phyloP scores from a whole-genome alignment of 169 alveolate genomes.

The Cryptosporidium ryanae region DNA sequence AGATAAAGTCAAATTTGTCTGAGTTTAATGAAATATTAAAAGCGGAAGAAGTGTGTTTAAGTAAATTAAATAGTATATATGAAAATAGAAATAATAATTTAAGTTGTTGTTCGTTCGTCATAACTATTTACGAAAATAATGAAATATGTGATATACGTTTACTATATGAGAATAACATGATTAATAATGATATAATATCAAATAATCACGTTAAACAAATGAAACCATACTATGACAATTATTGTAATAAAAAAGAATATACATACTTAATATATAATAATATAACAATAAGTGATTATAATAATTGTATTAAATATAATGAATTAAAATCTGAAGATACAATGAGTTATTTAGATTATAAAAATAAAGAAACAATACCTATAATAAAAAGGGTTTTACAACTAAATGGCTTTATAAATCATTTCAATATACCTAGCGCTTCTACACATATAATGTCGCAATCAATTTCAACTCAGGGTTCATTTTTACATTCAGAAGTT shows the following conservation, averaged over 20 bases:
- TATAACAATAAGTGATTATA: conserved; percentile 24
- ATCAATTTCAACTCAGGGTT: conserved; percentile 41
- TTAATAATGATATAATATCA: not conserved
- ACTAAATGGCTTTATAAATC: conserved; percentile 39
- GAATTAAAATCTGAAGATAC: not conserved
- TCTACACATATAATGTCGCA: conserved; percentile 27
- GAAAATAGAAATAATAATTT: not conserved
- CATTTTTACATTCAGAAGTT: conserved; percentile 7
- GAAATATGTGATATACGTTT: conserved; percentile 15
- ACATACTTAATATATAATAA: conserved; percentile 7
- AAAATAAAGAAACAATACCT: not conserved
- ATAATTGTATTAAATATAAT: conserved; percentile 32
- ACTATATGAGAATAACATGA: not conserved
- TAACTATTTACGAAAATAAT: conserved; percentile 25
- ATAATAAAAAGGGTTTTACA: conserved; percentile 21
- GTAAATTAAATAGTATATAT: not conserved
- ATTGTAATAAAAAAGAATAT: conserved; percentile 22
- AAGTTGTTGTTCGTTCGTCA: conserved; percentile 42
- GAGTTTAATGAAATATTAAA: conserved; percentile 1
- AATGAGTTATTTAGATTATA: not conserved
- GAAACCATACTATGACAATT: conserved; percentile 14
- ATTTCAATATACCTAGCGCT: conserved; percentile 8
- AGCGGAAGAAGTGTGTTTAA: conserved; percentile 33
- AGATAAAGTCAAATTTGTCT: not conserved
- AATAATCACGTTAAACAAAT: not conserved